Evolutionary conservation across 352 stramenopile genomes (phyloP).

Genomic region (Phytophthora quininea): DNA sequence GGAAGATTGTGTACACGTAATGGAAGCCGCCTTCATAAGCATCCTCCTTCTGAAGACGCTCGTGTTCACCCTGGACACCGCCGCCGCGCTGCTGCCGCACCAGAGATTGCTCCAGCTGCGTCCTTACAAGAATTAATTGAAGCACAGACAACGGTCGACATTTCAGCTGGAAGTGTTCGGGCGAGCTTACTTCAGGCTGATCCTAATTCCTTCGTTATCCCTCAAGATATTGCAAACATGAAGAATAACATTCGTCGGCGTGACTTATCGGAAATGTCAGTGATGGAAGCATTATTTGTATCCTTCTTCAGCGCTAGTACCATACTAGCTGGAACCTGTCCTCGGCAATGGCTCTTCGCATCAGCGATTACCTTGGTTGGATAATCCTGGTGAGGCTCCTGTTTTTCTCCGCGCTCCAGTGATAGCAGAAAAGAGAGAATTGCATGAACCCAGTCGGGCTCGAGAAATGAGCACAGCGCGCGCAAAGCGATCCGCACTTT

Average conservation of each 20-base stretch:
- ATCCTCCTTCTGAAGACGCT: constrained; percentile 10
- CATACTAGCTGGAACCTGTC: too few relatives aligned
- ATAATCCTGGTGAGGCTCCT: too few relatives aligned
- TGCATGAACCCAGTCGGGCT: too few relatives aligned
- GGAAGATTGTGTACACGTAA: constrained; percentile 20
- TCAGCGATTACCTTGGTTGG: too few relatives aligned
- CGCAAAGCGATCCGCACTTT: too few relatives aligned
- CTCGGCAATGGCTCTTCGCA: too few relatives aligned
- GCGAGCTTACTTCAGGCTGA: constrained; percentile 9
- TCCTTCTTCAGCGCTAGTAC: too few relatives aligned
- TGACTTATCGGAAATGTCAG: constrained; percentile 1
- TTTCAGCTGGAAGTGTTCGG: neutral
- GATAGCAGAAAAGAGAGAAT: too few relatives aligned
- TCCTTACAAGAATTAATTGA: constrained; percentile 7
- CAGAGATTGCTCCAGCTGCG: neutral
- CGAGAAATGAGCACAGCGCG: too few relatives aligned
- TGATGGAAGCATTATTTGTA: constrained; percentile 7
- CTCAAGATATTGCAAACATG: constrained; percentile 6
- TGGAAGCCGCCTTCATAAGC: constrained; percentile 19
- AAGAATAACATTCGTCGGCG: neutral
- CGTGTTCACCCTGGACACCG: constrained; percentile 8
- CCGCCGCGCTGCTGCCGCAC: constrained; percentile 8
- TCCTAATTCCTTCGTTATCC: constrained; percentile 9
- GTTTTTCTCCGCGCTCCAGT: too few relatives aligned
- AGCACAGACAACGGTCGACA: constrained; percentile 1